A percentile compares a stretch with the other conserved stretches of the same genome.
Conservation (phyloP, 192 early-diverging fungal species). For the Entomortierella beljakovae region DNA sequence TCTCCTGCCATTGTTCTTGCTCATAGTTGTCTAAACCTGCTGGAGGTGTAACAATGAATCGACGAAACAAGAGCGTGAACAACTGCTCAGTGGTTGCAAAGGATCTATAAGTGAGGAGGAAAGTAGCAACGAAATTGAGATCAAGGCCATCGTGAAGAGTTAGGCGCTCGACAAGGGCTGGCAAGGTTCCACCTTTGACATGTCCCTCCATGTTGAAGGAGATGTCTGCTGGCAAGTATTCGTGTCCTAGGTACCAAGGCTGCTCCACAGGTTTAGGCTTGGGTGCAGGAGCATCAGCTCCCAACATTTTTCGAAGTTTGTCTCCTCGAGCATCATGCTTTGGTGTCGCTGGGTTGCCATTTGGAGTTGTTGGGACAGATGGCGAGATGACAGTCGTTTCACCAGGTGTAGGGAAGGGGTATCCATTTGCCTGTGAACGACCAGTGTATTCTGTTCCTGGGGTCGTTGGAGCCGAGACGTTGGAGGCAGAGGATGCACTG, state of each 20-base stretch:
- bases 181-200: constrained; percentile 91
- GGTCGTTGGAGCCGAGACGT: constrained; percentile 29
- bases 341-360: neutral
- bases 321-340: constrained; percentile 35
- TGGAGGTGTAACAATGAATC: constrained; percentile 86
- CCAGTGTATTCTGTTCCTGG: constrained; percentile 33
- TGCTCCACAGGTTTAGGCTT: constrained; percentile 52
- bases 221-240: constrained; percentile 79
- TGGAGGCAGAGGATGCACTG: constrained; percentile 23
- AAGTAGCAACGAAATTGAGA: constrained; percentile 84
- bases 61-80: constrained; percentile 75
- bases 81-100: constrained; percentile 87
- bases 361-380: constrained; percentile 28
- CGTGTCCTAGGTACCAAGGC: constrained; percentile 86
- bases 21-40: constrained; percentile 70
- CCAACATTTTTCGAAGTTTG: constrained; percentile 71
- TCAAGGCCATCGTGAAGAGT: constrained; percentile 91
- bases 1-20: constrained; percentile 82
- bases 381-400: constrained; percentile 43
- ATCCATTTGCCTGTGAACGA: constrained; percentile 18
- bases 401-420: constrained; percentile 14
- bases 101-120: constrained; percentile 95
- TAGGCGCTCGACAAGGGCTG: constrained; percentile 87
- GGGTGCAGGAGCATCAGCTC: constrained; percentile 59
- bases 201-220: constrained; percentile 87